Evolutionary conservation across 2,329 filamentous ascomycete species (phyloP), one percentile per base, ranked within the genome.

Genomic region (Trichoderma polysporum): DNA sequence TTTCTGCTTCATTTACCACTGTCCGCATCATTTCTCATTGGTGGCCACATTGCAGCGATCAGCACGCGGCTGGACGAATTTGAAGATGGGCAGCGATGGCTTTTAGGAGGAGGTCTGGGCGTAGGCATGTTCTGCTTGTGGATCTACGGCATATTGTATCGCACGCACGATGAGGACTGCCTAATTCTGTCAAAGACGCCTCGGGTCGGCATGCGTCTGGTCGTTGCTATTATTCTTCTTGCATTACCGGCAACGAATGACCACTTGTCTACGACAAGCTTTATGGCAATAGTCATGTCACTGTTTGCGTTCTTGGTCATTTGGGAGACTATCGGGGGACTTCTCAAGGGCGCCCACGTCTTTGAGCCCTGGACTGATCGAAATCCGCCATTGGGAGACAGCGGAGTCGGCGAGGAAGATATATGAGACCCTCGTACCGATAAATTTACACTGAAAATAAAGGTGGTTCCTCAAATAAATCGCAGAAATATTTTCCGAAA

Each of bases 91-190:
- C 78, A 83, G 69, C 76, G 79, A n/a, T 83, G 82, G 82, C 74
- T 84, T 4, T 76, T 83, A 1, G 81, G 82, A 19, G 81, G 79
- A 33, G 81, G 81, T 2, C 75, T 84, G 0, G 81, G 80, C 2
- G 74, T 80, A 1, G 82, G 81, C 17, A 74, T 83, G 74, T 74
- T 82, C 53, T 83, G 80, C 66, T 73, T 84, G 6, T 81, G 79
- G 76, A 61, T 76, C 0, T 80, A 80, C 62, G 79, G 78, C 8
- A 74, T 82, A 71, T 70, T 83, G 31, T 81, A 81, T 71, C 72
- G 75, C 3, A 77, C 77, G 2, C 74, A 79, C 5, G 80, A 81
- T 65, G 75, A 78, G 22, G 72, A 75, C 4, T 68, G 66, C 7
- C 69, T 79, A 19, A 68, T 81, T 5, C 56, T 81, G 66, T 69